A percentile compares a stretch with the other conserved stretches of the same genome.
Conservation (phyloP, 768 basidiomycete species). For the Tubosaeta sp. region DNA sequence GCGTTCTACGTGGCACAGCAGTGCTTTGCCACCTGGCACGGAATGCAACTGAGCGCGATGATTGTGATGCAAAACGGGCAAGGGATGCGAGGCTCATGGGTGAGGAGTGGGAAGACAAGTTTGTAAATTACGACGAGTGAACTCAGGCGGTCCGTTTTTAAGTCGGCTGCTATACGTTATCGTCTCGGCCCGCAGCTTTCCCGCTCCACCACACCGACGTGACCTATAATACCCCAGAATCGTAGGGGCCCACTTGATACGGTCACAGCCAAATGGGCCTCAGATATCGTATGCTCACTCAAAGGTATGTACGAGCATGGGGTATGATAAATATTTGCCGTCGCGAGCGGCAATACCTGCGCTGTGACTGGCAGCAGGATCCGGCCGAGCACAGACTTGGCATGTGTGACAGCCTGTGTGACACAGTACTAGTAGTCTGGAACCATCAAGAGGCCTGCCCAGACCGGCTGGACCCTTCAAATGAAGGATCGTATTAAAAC, state of each 20-base stretch:
- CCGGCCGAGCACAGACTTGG: constrained; percentile 5
- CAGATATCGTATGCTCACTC: too few relatives aligned
- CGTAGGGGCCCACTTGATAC: too few relatives aligned
- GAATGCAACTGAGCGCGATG: constrained; percentile 11
- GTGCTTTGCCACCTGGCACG: constrained; percentile 28
- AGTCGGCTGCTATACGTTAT: constrained; percentile 6
- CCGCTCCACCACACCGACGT: not conserved
- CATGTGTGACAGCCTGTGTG: too few relatives aligned
- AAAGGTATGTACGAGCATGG: too few relatives aligned
- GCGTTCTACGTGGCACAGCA: constrained; percentile 17
- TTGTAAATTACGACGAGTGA: constrained; percentile 5
- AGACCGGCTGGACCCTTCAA: too few relatives aligned
- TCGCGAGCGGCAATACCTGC: too few relatives aligned
- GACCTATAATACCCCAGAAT: too few relatives aligned
- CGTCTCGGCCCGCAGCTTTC: constrained; percentile 2
- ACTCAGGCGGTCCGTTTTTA: constrained; percentile 19
- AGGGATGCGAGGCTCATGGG: constrained; percentile 30
- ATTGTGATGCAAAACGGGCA: constrained; percentile 17
- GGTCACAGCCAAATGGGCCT: too few relatives aligned
- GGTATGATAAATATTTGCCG: too few relatives aligned
- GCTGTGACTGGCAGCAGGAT: constrained; percentile 4
- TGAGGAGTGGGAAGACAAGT: constrained; percentile 11
- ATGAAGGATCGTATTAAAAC: constrained; percentile 1
- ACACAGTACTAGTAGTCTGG: too few relatives aligned
- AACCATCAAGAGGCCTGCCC: too few relatives aligned